These are phyloP conservation scores for Xerocomus potaroensis DNA, from an alignment of 768 basidiomycete species.

Conservation along the genomic window DNA sequence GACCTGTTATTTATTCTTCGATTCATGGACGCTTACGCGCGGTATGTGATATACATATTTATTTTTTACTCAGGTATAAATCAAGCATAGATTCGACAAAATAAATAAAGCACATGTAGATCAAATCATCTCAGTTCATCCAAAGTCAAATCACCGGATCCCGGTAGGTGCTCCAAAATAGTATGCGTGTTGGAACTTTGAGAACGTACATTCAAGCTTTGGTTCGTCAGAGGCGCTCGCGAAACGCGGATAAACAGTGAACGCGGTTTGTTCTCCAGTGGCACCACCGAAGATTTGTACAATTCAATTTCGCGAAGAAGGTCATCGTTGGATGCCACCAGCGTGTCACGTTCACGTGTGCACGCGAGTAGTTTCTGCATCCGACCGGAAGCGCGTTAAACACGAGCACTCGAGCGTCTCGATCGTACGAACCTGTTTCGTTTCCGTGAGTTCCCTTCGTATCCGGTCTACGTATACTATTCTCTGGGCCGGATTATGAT, in stretches of 20 bases:
- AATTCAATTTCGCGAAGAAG: conserved; percentile 51
- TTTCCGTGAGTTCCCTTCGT: conserved; percentile 71
- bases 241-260: conserved; percentile 45
- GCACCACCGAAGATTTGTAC: conserved; percentile 56
- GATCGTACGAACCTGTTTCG: conserved; percentile 62
- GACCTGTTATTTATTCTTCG: too few species aligned
- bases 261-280: conserved; percentile 47
- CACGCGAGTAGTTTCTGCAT: conserved; percentile 46
- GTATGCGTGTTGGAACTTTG: conserved; percentile 14
- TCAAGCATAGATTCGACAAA: conserved; percentile 1
- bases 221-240: conserved; percentile 43
- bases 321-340: conserved; percentile 40
- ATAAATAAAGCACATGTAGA: conserved; percentile 17
- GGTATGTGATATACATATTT: too few species aligned
- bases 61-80: too few species aligned
- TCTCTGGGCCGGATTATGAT: conserved; percentile 79
- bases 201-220: conserved; percentile 35
- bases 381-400: neutral
- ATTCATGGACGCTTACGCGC: too few species aligned
- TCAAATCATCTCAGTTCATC: conserved; percentile 44
- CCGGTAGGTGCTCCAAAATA: conserved; percentile 33
- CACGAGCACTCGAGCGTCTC: neutral
- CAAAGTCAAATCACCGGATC: conserved; percentile 47
- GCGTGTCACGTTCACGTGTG: conserved; percentile 46
- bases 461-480: conserved; percentile 87